Evolutionary conservation across 1,139 yeast genomes (phyloP), one percentile per base, ranked within the genome.

Genomic region (Eremothecium gossypii): DNA sequence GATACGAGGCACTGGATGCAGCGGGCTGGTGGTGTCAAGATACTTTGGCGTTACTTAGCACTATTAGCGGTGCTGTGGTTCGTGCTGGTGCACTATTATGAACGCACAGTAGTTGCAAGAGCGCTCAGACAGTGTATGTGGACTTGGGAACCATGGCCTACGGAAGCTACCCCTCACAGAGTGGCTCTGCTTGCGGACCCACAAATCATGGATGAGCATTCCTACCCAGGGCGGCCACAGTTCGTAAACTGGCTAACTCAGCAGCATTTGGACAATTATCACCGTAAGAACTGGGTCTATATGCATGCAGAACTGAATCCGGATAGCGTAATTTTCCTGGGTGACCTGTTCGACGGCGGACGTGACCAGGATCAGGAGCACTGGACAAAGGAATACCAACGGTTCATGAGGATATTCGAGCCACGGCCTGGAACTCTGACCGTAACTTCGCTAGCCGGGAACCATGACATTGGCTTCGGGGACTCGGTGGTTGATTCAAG

Each of bases 341-440:
- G 98, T 0, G 98, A 91, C 58, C 64, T 89, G 45, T 85, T 89
- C 57, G 98, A 91, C 61, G 97, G 97, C 10, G 98, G 98, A 0
- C 70, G 97, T 45, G 86, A 84, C 47, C 87, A 96, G 95, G 70
- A 70, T 7, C 77, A 78, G 51, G 68, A 65, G 4, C 67, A 63
- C 14, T 91, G 97, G 96, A 57, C 73, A 30, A 65, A 69, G n/a
- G 97, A 91, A 60, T 80, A 73, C 53, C 56, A 61, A 26, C 66
- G 98, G 43, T 91, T 84, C 60, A 72, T 74, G 52, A 52, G 61
- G 1, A 74, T 91, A 1, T 91, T 83, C 58, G 74, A 66, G 49
- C 66, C 52, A 64, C 76, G 63, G 37, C 65, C 64, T 30, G 64
- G 55, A 44, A 69, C 76, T 41, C 61, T 69, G 27, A 75, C 77